Base-by-base conservation (phyloP, 306 rosid species). In the Crotalaria pallida region DNA sequence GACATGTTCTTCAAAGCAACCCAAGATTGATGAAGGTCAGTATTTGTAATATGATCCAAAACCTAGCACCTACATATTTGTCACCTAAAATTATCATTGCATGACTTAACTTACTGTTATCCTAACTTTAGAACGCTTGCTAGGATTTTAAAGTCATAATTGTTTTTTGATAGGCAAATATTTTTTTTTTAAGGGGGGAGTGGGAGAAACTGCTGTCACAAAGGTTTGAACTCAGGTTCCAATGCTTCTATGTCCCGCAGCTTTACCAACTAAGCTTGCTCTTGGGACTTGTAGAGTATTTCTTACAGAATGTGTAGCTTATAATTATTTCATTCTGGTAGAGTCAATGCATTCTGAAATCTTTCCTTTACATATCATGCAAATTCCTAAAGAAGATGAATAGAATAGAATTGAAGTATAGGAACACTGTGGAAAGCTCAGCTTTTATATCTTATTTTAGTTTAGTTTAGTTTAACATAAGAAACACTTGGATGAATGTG, bases 21-120 rank as follows among this genome's bases (percentile, higher is more conserved):
- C 86, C 86, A 0, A 68, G 74, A 72, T 64, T 88, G 74, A 59
- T 34, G 24, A 84, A 84, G 94, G 96, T 90, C 40, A 56, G 89
- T 50, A 38, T 57, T 48, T 56, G 10, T 15, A 12, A 55, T 19
- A 36, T 38, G 11, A 65, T 48, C 43, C 17, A 22, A 41, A 65
- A 72, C 49, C 26, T 59, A 18, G 34, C 65, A 27, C 23, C 15
- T 22, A 0, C 13, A 41, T 43, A 18, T 72, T 36, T 72, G 29
- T 67, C 8, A 23, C 29, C 64, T 10, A 19, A 44, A 13, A 17
- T 12, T 40, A 15, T 11, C 58, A 12, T 5, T 26, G 29, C 29
- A 56, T 58, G 12, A 50, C 33, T 59, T 8, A 9, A 31, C 56
- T 57, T 66, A 50, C 8, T 53, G 16, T 52, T 19, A 10, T 29